phyloP scores from a whole-genome alignment of 305 asterid species.

The Nicotiana rustica region DNA sequence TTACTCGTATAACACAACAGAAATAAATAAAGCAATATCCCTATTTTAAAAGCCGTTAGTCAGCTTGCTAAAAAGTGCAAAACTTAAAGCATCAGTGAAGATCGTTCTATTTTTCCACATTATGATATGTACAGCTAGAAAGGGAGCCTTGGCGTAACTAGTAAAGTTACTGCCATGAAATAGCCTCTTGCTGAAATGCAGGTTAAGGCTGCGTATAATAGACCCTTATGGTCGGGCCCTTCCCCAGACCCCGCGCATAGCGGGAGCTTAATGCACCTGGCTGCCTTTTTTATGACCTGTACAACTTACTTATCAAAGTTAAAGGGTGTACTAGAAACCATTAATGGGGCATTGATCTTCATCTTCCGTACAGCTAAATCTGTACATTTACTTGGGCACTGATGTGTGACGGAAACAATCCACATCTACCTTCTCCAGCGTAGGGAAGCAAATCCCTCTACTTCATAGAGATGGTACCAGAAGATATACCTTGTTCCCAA shows the following conservation, averaged over 20 bases:
- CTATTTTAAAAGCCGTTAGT: not conserved
- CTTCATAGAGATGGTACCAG: too few relatives aligned
- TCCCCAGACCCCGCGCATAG: too few relatives aligned
- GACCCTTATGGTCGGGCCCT: too few relatives aligned
- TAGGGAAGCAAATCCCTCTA: too few relatives aligned
- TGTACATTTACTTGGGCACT: constrained; percentile 18
- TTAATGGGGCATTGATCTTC: not conserved
- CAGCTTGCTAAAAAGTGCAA: not conserved
- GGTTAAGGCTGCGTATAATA: too few relatives aligned
- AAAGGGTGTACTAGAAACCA: not conserved
- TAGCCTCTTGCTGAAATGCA: too few relatives aligned
- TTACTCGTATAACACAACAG: not conserved
- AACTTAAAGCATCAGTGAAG: too few relatives aligned
- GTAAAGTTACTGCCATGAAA: too few relatives aligned
- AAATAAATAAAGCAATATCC: constrained; percentile 19
- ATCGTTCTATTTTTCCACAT: not conserved
- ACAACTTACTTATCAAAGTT: constrained; percentile 1
- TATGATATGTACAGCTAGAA: not conserved
- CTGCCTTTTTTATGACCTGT: not conserved
- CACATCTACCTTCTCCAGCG: too few relatives aligned
- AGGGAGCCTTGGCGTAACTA: too few relatives aligned
- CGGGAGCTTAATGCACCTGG: too few relatives aligned
- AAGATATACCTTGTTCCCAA: too few relatives aligned
- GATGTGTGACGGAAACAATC: not conserved
- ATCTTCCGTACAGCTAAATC: constrained; percentile 18